A percentile compares a stretch with the other conserved stretches of the same genome.
These are phyloP conservation scores for Aspergillus spinulosporus DNA, from an alignment of 2,329 filamentous ascomycete species.

Conservation along the genomic window DNA sequence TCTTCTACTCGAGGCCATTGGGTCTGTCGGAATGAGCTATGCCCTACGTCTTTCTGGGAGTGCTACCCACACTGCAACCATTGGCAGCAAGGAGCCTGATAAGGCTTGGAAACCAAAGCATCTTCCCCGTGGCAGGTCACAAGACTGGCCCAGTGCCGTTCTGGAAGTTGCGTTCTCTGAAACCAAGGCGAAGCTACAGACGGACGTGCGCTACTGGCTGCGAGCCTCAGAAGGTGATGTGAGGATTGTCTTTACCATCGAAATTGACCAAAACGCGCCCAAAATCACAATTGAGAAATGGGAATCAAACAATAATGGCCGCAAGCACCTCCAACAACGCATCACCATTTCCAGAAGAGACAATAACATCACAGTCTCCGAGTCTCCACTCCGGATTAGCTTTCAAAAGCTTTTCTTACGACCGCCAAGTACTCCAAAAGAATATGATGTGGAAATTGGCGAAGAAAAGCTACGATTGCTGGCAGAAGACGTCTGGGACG, in stretches of 20 bases:
- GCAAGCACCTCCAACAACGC: neutral
- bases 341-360: neutral
- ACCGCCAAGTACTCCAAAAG: neutral
- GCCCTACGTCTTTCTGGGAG: neutral
- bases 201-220: slow-evolving; percentile 10
- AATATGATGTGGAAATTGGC: slow-evolving; percentile 4
- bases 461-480: neutral
- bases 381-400: slow-evolving; percentile 4
- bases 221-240: slow-evolving; percentile 1
- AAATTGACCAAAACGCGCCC: slow-evolving; percentile 3
- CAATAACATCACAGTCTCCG: neutral
- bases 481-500: neutral
- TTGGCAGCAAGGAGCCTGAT: slow-evolving; percentile 12
- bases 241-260: slow-evolving; percentile 8
- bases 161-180: slow-evolving; percentile 10
- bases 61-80: neutral
- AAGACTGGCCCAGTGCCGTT: slow-evolving; percentile 8
- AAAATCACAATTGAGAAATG: slow-evolving; percentile 11
- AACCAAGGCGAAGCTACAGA: slow-evolving; percentile 4
- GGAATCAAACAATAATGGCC: neutral
- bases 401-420: slow-evolving; percentile 15
- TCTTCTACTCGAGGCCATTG: neutral
- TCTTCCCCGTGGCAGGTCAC: neutral
- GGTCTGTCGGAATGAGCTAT: neutral
- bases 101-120: slow-evolving; percentile 3